Evolutionary conservation across 129 eudicot species (phyloP).

Genomic region (Glebionis coronaria): DNA sequence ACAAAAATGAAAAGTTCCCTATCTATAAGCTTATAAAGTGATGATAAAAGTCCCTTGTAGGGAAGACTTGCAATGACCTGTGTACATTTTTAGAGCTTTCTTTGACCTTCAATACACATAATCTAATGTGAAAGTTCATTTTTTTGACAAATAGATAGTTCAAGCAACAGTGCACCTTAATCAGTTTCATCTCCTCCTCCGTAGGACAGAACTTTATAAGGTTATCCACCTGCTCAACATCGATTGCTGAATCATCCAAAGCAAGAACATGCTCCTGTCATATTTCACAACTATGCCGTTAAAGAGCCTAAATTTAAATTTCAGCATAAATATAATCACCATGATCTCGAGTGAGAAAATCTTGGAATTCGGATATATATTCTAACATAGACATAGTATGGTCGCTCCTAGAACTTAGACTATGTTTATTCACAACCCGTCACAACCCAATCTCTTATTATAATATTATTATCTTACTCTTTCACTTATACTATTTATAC

Average conservation of each 20-base stretch:
- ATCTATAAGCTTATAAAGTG: no score
- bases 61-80: no score
- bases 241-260: conserved; percentile 79
- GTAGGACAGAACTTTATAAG: conserved; percentile 97
- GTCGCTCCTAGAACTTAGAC: neutral
- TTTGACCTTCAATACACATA: no score
- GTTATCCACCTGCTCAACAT: conserved; percentile 91
- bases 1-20: no score
- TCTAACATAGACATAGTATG: neutral
- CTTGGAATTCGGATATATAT: neutral
- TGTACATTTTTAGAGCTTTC: no score
- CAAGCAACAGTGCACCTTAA: conserved; percentile 53
- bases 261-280: conserved; percentile 73
- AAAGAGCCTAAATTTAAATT: conserved; percentile 8
- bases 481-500: no score
- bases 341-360: neutral
- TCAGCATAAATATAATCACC: neutral
- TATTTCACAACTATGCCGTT: conserved; percentile 20
- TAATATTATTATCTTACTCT: no score
- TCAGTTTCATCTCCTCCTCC: conserved; percentile 90
- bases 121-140: no score
- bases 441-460: no score
- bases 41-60: neutral
- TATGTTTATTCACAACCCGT: no score
- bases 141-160: neutral